phyloP scores from a whole-genome alignment of 352 stramenopile species.

The Phytophthora quininea region DNA sequence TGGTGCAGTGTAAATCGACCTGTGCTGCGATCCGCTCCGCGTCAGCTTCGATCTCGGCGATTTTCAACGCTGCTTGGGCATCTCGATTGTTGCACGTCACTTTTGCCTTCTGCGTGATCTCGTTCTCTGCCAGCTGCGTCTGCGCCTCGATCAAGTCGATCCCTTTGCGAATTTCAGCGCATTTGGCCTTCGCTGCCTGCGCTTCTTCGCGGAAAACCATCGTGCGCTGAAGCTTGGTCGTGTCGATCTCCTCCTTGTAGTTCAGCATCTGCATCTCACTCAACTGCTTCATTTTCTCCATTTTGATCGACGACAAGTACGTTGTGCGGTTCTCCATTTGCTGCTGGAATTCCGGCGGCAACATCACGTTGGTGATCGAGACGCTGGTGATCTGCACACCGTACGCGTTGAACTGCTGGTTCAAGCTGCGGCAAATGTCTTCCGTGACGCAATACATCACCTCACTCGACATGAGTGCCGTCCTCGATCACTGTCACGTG shows the following conservation, averaged over 20 bases:
- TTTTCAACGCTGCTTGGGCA: slow-evolving; percentile 29
- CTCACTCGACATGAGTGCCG: slow-evolving; percentile 15
- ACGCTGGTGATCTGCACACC: slow-evolving; percentile 79
- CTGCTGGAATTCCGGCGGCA: slow-evolving; percentile 60
- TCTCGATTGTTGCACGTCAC: slow-evolving; percentile 49
- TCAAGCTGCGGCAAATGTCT: slow-evolving; percentile 74
- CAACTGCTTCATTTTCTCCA: slow-evolving; percentile 85
- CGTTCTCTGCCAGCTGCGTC: slow-evolving; percentile 42
- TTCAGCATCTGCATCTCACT: slow-evolving; percentile 77
- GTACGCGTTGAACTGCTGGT: slow-evolving; percentile 79
- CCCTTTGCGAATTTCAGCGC: slow-evolving; percentile 56
- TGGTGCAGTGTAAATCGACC: slow-evolving; percentile 44
- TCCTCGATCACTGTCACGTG: neutral
- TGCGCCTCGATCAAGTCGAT: slow-evolving; percentile 55
- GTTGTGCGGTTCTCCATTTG: slow-evolving; percentile 79
- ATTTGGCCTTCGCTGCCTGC: slow-evolving; percentile 58
- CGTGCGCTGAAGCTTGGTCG: slow-evolving; percentile 57
- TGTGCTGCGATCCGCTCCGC: slow-evolving; percentile 8
- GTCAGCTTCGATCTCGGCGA: too few relatives aligned
- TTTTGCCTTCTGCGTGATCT: slow-evolving; percentile 47
- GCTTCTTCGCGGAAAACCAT: slow-evolving; percentile 71
- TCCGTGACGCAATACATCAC: slow-evolving; percentile 56
- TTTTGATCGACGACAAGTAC: slow-evolving; percentile 66
- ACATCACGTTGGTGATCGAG: slow-evolving; percentile 75
- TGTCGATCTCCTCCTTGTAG: slow-evolving; percentile 63